Evolutionary conservation across 805 yeast species (phyloP), one percentile per base, ranked within the genome.

Genomic region (Novakomyces olei): DNA sequence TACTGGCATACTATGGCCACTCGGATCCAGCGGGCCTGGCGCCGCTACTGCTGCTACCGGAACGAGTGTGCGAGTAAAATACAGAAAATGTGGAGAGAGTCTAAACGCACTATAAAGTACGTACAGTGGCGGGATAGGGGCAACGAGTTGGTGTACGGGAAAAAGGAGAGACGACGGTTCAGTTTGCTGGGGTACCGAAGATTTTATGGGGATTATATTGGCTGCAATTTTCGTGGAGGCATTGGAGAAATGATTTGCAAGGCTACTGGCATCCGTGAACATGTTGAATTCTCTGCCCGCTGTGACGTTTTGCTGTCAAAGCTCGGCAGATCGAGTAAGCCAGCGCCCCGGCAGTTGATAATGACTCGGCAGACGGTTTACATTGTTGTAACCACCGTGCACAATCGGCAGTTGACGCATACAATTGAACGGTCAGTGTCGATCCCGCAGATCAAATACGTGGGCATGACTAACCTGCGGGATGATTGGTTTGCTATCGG

Each of bases 1-100:
- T 88, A 81, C 50, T 88, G 98, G 96, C 85, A 80, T 47, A 79
- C 78, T 44, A 88, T 88, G 92, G 98, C 98, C 4, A 83, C 92
- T 3, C 69, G 92, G 45, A 85, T 88, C 44, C 99, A 88, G 60
- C 69, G 95, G 42, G 96, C 98, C 3, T 81, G 95, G 78, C 67
- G 98, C 58, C 63, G 78, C 44, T 78, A 74, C 48, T 57, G 72
- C 39, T 72, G 70, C 51, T 65, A 78, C 47, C 72, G 83, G 56
- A 75, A 72, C 36, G 92, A 79, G 45, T 81, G 92, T 16, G 95
- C 94, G 1, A 69, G 66, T 37, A 65, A 62, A 34, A 69, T 80
- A 27, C 95, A 83, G 54, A 65, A 72, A 39, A 70, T 77, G 30
- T 79, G 92, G 75, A 69, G 88, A 51, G 73, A 67, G 38, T 67